Evolutionary conservation across 306 rosid species (phyloP), one percentile per base, ranked within the genome.

Genomic region (Quercus ilex): DNA sequence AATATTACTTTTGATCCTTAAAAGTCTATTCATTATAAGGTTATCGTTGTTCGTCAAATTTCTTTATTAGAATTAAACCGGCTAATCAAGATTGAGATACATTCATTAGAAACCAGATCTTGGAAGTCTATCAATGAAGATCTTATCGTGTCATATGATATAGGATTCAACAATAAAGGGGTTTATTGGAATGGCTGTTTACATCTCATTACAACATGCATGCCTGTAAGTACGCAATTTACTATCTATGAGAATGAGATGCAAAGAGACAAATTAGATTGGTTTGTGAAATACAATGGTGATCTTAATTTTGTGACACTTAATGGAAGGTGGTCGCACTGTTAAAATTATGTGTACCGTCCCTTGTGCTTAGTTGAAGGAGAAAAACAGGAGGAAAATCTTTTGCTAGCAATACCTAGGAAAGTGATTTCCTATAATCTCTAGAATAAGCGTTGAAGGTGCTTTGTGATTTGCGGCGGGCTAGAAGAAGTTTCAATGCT

Each of bases 151-250:
- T 2, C 41, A 35, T 19, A 33, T 3, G 71, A 31, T 13, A 69
- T 74, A 6, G 53, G 23, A 26, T 77, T 78, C 49, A 14, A 57
- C 8, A 7, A 17, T 55, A 13, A 59, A 23, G 79, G 77, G 0
- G 82, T 78, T 55, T 68, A 74, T 53, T 57, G 79, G 77, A 78
- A n/a, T n/a, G 78, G 79, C 12, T 67, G 17, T 74, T 56, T 73
- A 30, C 74, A 53, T 65, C 79, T 74, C 21, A 65, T 68, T 0
- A 79, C 68, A 57, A 13, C 51, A 4, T 21, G 77, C 17, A 41
- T 20, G 1, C 41, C 67, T 10, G 6, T 7, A 10, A 56, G 14
- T 0, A 20, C 28, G 23, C 21, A 14, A 25, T 33, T 78, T 35
- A 23, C 77, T 13, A 43, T 78, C 15, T 78, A 74, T 2, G 60